phyloP scores from a whole-genome alignment of 768 basidiomycete species.

The Guyanaporus albipodus region DNA sequence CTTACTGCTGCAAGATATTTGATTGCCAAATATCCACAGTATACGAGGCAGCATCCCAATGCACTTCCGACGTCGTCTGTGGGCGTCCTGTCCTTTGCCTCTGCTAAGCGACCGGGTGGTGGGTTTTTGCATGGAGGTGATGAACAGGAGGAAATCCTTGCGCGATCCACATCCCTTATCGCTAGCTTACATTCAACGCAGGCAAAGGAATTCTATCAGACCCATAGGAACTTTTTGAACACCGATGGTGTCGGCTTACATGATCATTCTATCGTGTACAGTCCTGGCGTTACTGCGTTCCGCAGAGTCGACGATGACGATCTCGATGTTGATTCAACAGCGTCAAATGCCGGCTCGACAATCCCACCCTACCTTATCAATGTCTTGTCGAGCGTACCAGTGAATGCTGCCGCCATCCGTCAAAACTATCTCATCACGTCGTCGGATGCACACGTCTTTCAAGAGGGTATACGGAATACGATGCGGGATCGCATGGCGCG shows the following conservation, averaged over 20 bases:
- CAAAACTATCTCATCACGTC: slow-evolving; percentile 35
- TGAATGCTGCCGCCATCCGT: slow-evolving; percentile 41
- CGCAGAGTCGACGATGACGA: slow-evolving; percentile 35
- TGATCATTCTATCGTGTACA: slow-evolving; percentile 48
- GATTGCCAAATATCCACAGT: slow-evolving; percentile 6
- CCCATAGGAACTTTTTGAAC: slow-evolving; percentile 32
- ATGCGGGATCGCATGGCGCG: slow-evolving; percentile 51
- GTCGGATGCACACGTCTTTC: slow-evolving; percentile 33
- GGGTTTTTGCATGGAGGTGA: slow-evolving; percentile 43
- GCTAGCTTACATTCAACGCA: slow-evolving; percentile 33
- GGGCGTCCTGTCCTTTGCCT: slow-evolving; percentile 42
- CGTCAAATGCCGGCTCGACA: slow-evolving; percentile 22
- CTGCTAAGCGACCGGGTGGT: slow-evolving; percentile 42
- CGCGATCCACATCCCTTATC: slow-evolving; percentile 39
- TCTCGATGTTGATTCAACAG: slow-evolving; percentile 12
- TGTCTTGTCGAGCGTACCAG: slow-evolving; percentile 40
- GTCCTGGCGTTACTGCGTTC: slow-evolving; percentile 40
- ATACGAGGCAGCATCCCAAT: slow-evolving; percentile 11
- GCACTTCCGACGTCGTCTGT: slow-evolving; percentile 27
- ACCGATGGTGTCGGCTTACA: slow-evolving; percentile 40
- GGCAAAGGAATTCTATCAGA: slow-evolving; percentile 38
- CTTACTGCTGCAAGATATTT: slow-evolving; percentile 33
- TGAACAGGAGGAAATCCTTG: slow-evolving; percentile 44
- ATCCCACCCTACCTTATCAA: slow-evolving; percentile 38
- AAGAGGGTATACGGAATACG: slow-evolving; percentile 36